Conservation (phyloP, 1,139 yeast species). For the Suhomyces chickasaworum region DNA sequence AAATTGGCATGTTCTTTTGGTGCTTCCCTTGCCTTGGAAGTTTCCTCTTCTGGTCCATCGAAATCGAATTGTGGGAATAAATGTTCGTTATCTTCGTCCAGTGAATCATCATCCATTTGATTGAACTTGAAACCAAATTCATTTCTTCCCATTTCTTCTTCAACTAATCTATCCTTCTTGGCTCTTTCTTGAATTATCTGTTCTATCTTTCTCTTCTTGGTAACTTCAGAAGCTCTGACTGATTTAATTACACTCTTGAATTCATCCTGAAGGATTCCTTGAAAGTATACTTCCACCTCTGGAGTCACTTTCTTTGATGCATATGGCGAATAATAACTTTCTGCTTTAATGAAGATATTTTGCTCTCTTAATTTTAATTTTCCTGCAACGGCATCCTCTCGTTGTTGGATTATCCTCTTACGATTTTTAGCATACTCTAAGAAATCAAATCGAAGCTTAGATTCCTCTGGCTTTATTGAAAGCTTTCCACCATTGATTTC, state of each 20-base stretch:
- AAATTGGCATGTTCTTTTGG: not conserved
- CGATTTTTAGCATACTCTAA: conserved; percentile 57
- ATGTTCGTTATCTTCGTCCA: conserved; percentile 24
- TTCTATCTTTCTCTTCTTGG: conserved; percentile 25
- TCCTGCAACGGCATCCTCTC: conserved; percentile 23
- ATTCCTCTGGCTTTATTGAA: conserved; percentile 1
- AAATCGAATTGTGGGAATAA: conserved; percentile 22
- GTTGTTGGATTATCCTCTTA: conserved; percentile 17
- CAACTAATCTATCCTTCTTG: conserved; percentile 23
- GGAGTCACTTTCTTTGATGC: conserved; percentile 29
- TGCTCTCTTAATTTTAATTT: conserved; percentile 27
- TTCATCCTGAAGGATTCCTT: conserved; percentile 33
- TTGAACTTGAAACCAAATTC: conserved; percentile 38
- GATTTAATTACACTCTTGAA: conserved; percentile 39
- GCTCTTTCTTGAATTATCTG: conserved; percentile 26
- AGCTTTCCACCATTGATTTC: not conserved
- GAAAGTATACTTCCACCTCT: conserved; percentile 29
- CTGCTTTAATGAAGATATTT: conserved; percentile 50
- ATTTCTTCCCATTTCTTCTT: conserved; percentile 22
- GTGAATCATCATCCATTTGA: conserved; percentile 24
- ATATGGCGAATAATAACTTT: conserved; percentile 43
- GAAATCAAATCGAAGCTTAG: conserved; percentile 46
- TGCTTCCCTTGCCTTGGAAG: not conserved
- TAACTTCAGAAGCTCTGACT: conserved; percentile 35
- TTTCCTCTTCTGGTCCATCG: conserved; percentile 3